Conservation (phyloP, 2,329 filamentous ascomycete genomes). For the Pseudophaeomoniella oleicola region DNA sequence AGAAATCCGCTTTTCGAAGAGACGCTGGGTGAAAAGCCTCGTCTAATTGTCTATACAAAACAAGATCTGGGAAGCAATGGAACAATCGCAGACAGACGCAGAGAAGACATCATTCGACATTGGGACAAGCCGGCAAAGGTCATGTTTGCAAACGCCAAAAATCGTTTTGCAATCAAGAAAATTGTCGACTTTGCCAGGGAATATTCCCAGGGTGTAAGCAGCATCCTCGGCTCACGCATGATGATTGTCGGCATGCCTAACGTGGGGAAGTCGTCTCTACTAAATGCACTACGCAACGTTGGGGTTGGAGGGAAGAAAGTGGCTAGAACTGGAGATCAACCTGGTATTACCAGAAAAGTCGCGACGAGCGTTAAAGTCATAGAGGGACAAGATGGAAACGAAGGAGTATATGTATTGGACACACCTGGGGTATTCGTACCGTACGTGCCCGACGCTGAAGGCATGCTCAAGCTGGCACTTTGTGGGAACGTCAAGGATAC, state of each 20-base stretch:
- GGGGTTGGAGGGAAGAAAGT: conserved; percentile 57
- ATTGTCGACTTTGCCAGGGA: conserved; percentile 37
- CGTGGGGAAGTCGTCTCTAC: conserved; percentile 86
- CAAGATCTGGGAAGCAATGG: conserved; percentile 51
- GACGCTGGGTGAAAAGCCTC: conserved; percentile 54
- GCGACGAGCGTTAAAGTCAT: conserved; percentile 70
- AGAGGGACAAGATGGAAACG: conserved; percentile 36
- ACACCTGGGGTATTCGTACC: conserved; percentile 93
- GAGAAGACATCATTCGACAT: conserved; percentile 35
- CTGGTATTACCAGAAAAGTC: conserved; percentile 80
- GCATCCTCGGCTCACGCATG: conserved; percentile 62
- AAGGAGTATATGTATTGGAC: conserved; percentile 72
- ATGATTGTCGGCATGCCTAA: conserved; percentile 97
- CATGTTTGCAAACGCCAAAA: conserved; percentile 38
- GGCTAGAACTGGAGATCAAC: conserved; percentile 69
- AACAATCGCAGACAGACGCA: conserved; percentile 25
- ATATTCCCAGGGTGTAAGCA: conserved; percentile 33
- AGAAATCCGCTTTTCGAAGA: conserved; percentile 82
- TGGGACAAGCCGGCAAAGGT: conserved; percentile 39
- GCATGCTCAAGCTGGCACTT: conserved; percentile 90
- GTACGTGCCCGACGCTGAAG: conserved; percentile 68
- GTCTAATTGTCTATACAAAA: conserved; percentile 86
- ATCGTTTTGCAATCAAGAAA: conserved; percentile 27
- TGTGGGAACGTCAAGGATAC: conserved; percentile 85
- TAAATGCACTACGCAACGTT: conserved; percentile 64